Conservation (phyloP, 2,329 filamentous ascomycete species). For the Fusarium sambucinum region DNA sequence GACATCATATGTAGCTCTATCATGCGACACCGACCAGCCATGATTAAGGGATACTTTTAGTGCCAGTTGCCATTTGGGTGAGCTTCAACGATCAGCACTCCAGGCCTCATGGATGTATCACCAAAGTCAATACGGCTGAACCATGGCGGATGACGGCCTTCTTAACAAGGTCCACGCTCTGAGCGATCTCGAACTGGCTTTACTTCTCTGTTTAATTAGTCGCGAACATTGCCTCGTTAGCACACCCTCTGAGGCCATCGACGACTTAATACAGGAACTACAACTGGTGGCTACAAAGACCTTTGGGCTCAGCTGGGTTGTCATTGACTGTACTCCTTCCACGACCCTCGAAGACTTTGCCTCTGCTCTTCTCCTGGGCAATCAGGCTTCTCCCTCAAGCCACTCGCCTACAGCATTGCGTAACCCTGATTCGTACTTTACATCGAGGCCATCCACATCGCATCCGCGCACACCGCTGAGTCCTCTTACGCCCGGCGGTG, state of each 20-base stretch:
- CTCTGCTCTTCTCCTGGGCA: conserved; percentile 70
- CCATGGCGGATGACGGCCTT: conserved; percentile 73
- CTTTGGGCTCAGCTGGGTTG: conserved; percentile 77
- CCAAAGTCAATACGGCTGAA: conserved; percentile 41
- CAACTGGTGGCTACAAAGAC: conserved; percentile 76
- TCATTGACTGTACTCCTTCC: conserved; percentile 77
- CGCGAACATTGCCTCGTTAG: conserved; percentile 91
- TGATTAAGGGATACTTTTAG: conserved; percentile 16
- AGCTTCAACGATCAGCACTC: conserved; percentile 1
- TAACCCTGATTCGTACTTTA: conserved; percentile 51
- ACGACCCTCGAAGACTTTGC: conserved; percentile 87
- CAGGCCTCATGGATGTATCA: conserved; percentile 47
- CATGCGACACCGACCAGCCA: conserved; percentile 40
- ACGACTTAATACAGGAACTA: conserved; percentile 79
- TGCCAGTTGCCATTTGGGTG: conserved; percentile 12
- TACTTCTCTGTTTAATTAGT: conserved; percentile 82
- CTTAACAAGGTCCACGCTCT: conserved; percentile 79
- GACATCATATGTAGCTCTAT: conserved; percentile 47
- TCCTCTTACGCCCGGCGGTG: conserved; percentile 47
- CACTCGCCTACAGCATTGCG: conserved; percentile 46
- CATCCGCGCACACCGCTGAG: conserved; percentile 45
- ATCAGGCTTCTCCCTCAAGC: conserved; percentile 40
- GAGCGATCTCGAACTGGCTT: conserved; percentile 88
- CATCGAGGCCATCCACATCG: conserved; percentile 41
- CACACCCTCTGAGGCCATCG: conserved; percentile 71